phyloP scores from a whole-genome alignment of 2,329 filamentous ascomycete genomes.

The Fonsecaea erecta region DNA sequence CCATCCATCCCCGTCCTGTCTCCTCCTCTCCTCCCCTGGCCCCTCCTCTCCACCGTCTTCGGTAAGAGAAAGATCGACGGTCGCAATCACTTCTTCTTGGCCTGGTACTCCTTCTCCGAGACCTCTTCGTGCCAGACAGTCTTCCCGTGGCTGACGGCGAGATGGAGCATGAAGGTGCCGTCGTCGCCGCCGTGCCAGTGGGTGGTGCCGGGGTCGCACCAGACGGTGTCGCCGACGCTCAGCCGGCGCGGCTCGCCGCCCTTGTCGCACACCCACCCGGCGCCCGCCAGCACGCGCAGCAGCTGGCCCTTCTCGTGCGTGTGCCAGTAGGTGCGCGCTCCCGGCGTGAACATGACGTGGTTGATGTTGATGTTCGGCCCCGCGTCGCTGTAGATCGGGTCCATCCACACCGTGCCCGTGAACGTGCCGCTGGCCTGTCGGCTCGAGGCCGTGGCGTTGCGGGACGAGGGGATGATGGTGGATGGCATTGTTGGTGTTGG shows the following conservation, averaged over 20 bases:
- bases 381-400: constrained; percentile 38
- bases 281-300: constrained; percentile 47
- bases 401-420: constrained; percentile 43
- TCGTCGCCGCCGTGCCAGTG: constrained; percentile 55
- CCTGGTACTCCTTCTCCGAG: constrained; percentile 44
- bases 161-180: constrained; percentile 49
- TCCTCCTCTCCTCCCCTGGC: no score
- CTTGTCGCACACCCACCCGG: constrained; percentile 51
- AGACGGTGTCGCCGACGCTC: constrained; percentile 50
- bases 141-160: constrained; percentile 46
- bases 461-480: constrained; percentile 27
- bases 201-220: constrained; percentile 47
- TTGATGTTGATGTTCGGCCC: constrained; percentile 41
- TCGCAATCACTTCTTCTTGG: constrained; percentile 23
- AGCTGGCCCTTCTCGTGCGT: constrained; percentile 53
- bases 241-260: constrained; percentile 45
- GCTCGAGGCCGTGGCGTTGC: constrained; percentile 16
- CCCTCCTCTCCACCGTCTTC: background rate
- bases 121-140: constrained; percentile 47
- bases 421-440: constrained; percentile 35
- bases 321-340: constrained; percentile 53
- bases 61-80: no score
- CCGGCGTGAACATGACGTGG: constrained; percentile 51
- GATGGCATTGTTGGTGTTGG: constrained; percentile 21
- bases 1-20: no score